phyloP scores from a whole-genome alignment of 129 eudicot species.

The Saposhnikovia divaricata region DNA sequence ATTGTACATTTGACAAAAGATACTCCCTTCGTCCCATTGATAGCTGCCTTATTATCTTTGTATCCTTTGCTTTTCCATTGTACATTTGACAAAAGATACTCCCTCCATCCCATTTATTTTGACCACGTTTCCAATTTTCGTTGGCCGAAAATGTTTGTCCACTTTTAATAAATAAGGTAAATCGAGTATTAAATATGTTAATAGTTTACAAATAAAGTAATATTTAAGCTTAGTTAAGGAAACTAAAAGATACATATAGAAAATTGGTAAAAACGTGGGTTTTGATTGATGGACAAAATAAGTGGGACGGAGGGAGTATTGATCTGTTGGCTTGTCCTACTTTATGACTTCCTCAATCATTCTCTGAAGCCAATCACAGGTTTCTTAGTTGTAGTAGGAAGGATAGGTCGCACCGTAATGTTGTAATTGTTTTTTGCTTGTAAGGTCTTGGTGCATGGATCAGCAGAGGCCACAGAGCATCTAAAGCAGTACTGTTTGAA shows the following conservation, averaged over 20 bases:
- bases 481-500: slow-evolving; percentile 84
- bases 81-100: background rate
- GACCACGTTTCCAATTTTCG: no score
- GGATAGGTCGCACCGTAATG: background rate
- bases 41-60: background rate
- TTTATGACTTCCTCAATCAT: background rate
- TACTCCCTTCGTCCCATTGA: no score
- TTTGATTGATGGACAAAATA: no score
- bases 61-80: background rate
- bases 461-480: slow-evolving; percentile 99
- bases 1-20: background rate
- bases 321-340: background rate
- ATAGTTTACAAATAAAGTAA: no score
- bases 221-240: no score
- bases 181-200: no score
- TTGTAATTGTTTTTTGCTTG: background rate
- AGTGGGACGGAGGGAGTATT: background rate
- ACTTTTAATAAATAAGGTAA: no score
- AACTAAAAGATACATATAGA: no score
- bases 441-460: slow-evolving; percentile 96
- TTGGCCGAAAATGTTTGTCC: no score
- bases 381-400: background rate
- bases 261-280: no score
- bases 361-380: background rate
- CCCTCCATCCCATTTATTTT: no score